Percentiles rank a stretch among this genome's conserved stretches.
These are phyloP conservation scores for Cryomyces antarcticus DNA, from an alignment of 495 filamentous ascomycete species.

Conservation along the genomic window DNA sequence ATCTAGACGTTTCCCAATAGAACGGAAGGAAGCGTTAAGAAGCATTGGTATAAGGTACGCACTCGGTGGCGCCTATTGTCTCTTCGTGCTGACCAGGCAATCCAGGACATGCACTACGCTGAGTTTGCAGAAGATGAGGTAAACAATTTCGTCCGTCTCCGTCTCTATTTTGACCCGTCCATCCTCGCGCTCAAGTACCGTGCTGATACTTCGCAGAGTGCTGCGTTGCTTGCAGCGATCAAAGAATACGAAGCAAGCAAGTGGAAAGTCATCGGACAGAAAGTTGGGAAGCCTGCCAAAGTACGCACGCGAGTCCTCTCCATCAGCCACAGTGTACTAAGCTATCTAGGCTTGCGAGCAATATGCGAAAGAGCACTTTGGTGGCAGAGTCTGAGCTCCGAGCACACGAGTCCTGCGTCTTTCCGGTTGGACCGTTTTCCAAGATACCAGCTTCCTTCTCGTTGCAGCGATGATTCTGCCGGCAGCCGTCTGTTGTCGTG, in stretches of 20 bases:
- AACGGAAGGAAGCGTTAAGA: constrained; percentile 96
- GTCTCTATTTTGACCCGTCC: constrained; percentile 4
- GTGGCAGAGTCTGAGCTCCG: constrained; percentile 27
- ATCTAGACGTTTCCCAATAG: constrained; percentile 68
- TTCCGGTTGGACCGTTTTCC: constrained; percentile 10
- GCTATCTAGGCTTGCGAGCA: constrained; percentile 77
- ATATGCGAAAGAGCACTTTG: constrained; percentile 91
- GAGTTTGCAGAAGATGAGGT: constrained; percentile 98
- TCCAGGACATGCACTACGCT: constrained; percentile 93
- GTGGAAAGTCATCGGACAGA: constrained; percentile 91
- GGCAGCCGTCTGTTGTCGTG: too few species aligned
- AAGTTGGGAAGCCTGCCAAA: constrained; percentile 96
- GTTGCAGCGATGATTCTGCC: too few species aligned
- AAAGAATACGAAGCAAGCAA: constrained; percentile 97
- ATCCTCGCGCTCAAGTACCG: neutral
- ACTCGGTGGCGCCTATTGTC: constrained; percentile 7
- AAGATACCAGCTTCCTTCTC: constrained; percentile 14
- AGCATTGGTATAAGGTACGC: constrained; percentile 96
- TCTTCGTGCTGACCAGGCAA: constrained; percentile 12
- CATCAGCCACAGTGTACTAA: neutral
- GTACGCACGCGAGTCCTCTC: constrained; percentile 21
- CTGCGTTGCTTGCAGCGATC: constrained; percentile 76
- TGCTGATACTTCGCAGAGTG: constrained; percentile 34
- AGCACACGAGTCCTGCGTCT: constrained; percentile 12
- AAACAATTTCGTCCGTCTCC: constrained; percentile 13